A percentile compares a stretch with the other conserved stretches of the same genome.
phyloP scores from a whole-genome alignment of 176 grass and related monocot species.

The Cymbopogon citratus region DNA sequence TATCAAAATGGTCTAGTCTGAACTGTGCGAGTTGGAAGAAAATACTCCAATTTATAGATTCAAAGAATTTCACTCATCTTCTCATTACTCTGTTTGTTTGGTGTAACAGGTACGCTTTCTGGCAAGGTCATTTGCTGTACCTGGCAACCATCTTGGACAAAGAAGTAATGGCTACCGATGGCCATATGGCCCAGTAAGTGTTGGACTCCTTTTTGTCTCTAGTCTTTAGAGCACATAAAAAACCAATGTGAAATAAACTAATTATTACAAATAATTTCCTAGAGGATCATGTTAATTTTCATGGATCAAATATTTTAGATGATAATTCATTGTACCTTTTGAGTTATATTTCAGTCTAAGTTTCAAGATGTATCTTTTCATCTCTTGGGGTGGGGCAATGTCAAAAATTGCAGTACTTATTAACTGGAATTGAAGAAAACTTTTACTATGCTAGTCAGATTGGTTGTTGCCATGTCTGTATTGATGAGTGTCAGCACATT shows the following conservation, averaged over 20 bases:
- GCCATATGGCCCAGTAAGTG: conserved; percentile 93
- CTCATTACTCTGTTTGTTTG: conserved; percentile 3
- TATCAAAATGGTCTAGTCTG: not conserved
- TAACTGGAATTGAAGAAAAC: not conserved
- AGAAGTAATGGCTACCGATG: conserved; percentile 88
- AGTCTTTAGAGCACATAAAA: not conserved
- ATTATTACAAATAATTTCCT: not conserved
- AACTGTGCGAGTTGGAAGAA: not conserved
- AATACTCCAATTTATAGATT: conserved; percentile 3
- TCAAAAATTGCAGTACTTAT: not conserved
- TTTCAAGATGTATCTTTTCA: not conserved
- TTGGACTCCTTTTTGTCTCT: not conserved
- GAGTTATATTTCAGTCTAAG: not conserved
- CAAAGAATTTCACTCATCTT: not conserved
- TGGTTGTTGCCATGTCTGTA: not conserved
- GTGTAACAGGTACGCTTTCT: conserved; percentile 79
- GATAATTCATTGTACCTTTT: not conserved
- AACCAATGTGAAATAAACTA: not conserved
- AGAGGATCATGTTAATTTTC: conserved; percentile 7
- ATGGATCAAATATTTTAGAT: not conserved
- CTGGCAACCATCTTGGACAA: conserved; percentile 93
- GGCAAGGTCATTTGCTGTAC: conserved; percentile 87
- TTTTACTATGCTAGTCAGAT: not conserved
- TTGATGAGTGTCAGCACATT: not conserved
- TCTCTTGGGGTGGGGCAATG: not conserved